Conservation (phyloP, 345 rosid genomes). For the Aquilaria yunnanensis region DNA sequence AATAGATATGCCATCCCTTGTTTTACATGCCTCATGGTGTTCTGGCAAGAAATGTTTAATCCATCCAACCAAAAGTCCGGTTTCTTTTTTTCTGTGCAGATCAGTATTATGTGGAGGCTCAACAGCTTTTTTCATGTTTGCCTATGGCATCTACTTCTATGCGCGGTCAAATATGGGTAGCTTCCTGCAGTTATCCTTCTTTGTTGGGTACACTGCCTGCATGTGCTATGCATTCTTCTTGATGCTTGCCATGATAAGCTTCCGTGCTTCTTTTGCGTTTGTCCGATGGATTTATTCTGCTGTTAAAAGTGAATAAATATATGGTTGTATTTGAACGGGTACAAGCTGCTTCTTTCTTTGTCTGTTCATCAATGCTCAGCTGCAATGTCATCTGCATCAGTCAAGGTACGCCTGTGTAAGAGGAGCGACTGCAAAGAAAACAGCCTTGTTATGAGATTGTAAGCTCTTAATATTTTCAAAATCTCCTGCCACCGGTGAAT, state of each 20-base stretch:
- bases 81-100: conserved; percentile 34
- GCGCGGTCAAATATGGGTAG: conserved; percentile 61
- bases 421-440: too few species aligned
- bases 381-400: too few species aligned
- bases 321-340: too few species aligned
- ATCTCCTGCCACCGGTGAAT: too few species aligned
- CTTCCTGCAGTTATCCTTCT: conserved; percentile 59
- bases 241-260: conserved; percentile 62
- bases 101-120: conserved; percentile 64
- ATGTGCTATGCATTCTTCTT: conserved; percentile 69
- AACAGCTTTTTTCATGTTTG: conserved; percentile 60
- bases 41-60: too few species aligned
- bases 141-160: conserved; percentile 59
- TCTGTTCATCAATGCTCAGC: too few species aligned
- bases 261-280: conserved; percentile 51
- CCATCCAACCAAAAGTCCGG: not conserved
- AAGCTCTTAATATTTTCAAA: too few species aligned
- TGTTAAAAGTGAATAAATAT: conserved; percentile 25
- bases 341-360: too few species aligned
- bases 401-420: too few species aligned
- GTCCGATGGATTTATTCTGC: conserved; percentile 51
- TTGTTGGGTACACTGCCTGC: conserved; percentile 61
- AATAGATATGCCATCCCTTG: too few species aligned
- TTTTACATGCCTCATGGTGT: too few species aligned
- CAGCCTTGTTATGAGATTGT: too few species aligned